Base-by-base conservation (phyloP, 805 yeast genomes). In the Ogataea degrootiae region DNA sequence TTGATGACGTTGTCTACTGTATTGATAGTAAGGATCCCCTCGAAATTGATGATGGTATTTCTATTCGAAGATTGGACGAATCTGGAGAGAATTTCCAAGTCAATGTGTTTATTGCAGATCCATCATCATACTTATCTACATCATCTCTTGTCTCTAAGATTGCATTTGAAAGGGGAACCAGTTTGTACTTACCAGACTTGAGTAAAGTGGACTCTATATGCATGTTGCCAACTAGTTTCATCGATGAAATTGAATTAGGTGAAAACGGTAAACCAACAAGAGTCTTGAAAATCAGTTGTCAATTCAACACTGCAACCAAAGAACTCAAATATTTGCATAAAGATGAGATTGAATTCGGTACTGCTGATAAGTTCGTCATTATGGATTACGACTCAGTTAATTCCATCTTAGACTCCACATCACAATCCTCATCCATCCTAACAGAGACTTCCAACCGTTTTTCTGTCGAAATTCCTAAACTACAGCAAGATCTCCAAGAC, bases 1-100 rank as follows among this genome's bases (percentile, higher is more conserved):
- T 73, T 53, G 39, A 44, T 0, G 66, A 73, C 40, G 58, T 75
- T 12, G 82, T 90, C 1, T 92, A 81, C 62, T 90, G 97, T 66
- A 88, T 92, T 49, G 99, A 94, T 66, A 74, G 84, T 3, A 78
- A 71, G 4, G 74, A 74, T 38, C 96, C 98, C 0, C 84, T 85
- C 55, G 98, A 94, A 64, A 85, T 94, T 49, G 99, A 92, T 65
- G 99, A 92, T 66, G 99, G 97, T 41, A 73, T 92, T 26, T 80
- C 96, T 1, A 70, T 92, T 17, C 56, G 29, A 52, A 53, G 26
- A 44, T 45, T 53, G 4, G 56, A 58, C 1, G 54, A 62, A 26
- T 26, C 31, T 8, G 31, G 31, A 1, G 35, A 34, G 3, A 59
- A 59, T 14, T 78, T 68, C 54, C 67, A 70, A 9, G 54, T 91